These are phyloP conservation scores for Carex pumila DNA, from an alignment of 176 grass and related monocot genomes.

Conservation along the genomic window DNA sequence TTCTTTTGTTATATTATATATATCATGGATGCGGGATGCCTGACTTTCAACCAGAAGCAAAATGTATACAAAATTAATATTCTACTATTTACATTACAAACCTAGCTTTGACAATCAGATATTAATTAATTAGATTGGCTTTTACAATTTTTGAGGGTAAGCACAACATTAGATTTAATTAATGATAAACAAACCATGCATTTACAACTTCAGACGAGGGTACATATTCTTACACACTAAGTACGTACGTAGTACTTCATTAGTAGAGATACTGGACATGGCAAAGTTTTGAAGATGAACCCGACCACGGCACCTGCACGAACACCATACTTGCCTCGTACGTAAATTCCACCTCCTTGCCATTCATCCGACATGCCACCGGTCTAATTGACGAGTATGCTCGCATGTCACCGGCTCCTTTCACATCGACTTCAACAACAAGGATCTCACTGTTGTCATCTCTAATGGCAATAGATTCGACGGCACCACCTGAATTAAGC, in stretches of 20 bases:
- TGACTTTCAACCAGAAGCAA: neutral
- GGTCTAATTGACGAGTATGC: slow-evolving; percentile 61
- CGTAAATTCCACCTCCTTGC: slow-evolving; percentile 34
- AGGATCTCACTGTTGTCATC: neutral
- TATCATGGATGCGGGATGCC: no score
- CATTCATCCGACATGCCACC: slow-evolving; percentile 41
- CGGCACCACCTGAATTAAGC: slow-evolving; percentile 65
- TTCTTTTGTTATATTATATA: no score
- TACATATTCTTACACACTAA: neutral
- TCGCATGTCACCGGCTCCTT: slow-evolving; percentile 57
- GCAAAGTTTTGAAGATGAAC: slow-evolving; percentile 41
- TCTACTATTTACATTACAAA: neutral
- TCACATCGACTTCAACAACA: slow-evolving; percentile 35
- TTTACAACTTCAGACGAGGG: neutral
- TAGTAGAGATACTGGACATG: slow-evolving; percentile 53
- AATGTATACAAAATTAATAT: neutral
- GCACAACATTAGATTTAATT: neutral
- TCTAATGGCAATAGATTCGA: slow-evolving; percentile 33
- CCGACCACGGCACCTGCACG: slow-evolving; percentile 61
- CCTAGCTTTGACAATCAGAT: neutral
- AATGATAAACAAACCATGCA: neutral
- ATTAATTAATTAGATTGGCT: neutral
- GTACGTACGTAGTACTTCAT: neutral
- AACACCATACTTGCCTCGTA: slow-evolving; percentile 43
- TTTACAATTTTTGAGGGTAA: neutral